Base-by-base conservation (phyloP, 306 rosid species). In the Quercus agrifolia region DNA sequence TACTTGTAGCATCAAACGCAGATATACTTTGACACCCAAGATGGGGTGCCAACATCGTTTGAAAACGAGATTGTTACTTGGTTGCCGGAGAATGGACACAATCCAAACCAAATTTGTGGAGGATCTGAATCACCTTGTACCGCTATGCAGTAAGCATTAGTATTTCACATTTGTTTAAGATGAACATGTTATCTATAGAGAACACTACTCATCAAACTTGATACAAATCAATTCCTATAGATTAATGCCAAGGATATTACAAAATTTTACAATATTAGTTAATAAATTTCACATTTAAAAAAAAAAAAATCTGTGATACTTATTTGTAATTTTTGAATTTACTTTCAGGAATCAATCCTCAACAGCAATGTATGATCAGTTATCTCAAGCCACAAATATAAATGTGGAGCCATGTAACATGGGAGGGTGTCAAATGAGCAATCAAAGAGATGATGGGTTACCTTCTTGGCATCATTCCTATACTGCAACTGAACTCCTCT, bases 401-500 rank as follows among this genome's bases (percentile, higher is more conserved):
- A 90, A 81, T 19, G 83, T 66, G 2, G 87, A 92, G 44, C 86
- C 86, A 27, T 77, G 79, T 49, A 84, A 70, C 17, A 79, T 89
- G 21, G 88, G 78, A 21, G 70, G 70, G 33, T 64, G 41, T 41
- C 10, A 61, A 79, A 46, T 64, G 6, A 31, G 70, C 46, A 87
- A 87, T 21, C 79, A 78, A 52, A 80, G 70, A 0, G 87, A 89
- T 5, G 83, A 78, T 4, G 84, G 84, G 56, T 83, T 90, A 51
- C 78, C 80, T 51, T 75, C 88, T 54, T 92, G 97, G 94, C 89
- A 89, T 35, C 89, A 83, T 57, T 85, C 87, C 11, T 88, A 78
- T 82, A 79, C 88, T 44, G 25, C 83, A n/a, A 70, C 77, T 10
- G 78, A 58, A n/a, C 83, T 74, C 41, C 80, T 25, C 49, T 31